A percentile compares a stretch with the other conserved stretches of the same genome.
These are phyloP conservation scores for Polytrichum commune DNA, from an alignment of 225 moss, liverwort and hornwort genomes.

Conservation along the genomic window DNA sequence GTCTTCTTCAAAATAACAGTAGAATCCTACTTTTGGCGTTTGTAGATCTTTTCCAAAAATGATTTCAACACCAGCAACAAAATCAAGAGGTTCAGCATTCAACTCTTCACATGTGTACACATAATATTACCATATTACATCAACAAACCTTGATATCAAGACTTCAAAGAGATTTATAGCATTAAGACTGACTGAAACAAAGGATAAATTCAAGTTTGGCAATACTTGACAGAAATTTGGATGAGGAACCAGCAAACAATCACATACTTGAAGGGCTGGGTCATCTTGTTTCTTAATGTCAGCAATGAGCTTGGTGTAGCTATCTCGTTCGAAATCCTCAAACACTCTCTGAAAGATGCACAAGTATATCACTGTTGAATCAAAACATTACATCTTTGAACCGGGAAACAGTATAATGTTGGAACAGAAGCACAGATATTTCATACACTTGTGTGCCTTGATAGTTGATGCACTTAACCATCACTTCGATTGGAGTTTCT, in stretches of 20 bases:
- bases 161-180: neutral
- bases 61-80: slow-evolving; percentile 69
- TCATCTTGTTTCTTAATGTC: slow-evolving; percentile 55
- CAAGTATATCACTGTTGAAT: neutral
- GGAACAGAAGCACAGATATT: neutral
- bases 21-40: slow-evolving; percentile 67
- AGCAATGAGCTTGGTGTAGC: slow-evolving; percentile 49
- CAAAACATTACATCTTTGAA: neutral
- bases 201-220: neutral
- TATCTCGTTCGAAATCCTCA: slow-evolving; percentile 83
- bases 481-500: neutral
- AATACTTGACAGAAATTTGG: neutral
- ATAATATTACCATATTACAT: neutral
- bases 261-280: slow-evolving; percentile 59
- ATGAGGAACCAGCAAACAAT: neutral
- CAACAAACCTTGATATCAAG: neutral
- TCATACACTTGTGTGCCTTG: neutral
- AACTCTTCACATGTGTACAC: neutral
- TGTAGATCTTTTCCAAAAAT: slow-evolving; percentile 93
- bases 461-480: neutral
- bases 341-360: slow-evolving; percentile 57
- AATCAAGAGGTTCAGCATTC: slow-evolving; percentile 5
- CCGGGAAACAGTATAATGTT: neutral
- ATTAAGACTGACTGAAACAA: neutral
- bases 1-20: too few species aligned